phyloP scores from a whole-genome alignment of 2,329 filamentous ascomycete genomes.

The Penicillium sp. region DNA sequence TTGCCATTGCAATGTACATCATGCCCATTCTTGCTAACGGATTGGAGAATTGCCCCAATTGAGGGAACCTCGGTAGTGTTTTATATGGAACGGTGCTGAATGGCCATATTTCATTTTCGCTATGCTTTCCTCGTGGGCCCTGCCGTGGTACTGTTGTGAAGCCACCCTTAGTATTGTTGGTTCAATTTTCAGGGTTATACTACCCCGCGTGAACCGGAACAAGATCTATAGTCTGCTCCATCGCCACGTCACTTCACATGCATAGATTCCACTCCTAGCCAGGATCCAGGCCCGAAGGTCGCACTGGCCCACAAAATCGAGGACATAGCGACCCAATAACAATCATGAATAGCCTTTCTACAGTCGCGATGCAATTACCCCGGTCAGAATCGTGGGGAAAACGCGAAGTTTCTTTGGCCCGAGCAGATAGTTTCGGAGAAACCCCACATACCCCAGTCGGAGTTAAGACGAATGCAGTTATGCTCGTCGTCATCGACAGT shows the following conservation, averaged over 20 bases:
- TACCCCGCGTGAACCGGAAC: not conserved
- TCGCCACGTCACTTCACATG: not conserved
- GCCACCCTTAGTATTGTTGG: too few relatives aligned
- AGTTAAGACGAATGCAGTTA: not conserved
- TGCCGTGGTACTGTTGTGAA: not conserved
- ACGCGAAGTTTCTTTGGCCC: conserved; percentile 4
- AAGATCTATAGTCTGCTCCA: not conserved
- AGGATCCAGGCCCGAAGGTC: not conserved
- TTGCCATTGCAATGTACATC: not conserved
- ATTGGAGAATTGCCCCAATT: not conserved
- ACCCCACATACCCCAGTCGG: not conserved
- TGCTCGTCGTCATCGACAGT: not conserved
- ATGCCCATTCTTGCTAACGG: not conserved
- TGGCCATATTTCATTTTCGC: not conserved
- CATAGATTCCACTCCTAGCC: not conserved
- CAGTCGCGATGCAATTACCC: not conserved
- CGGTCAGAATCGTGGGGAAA: not conserved
- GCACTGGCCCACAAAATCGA: too few relatives aligned
- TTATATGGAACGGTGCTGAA: not conserved
- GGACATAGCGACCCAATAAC: not conserved
- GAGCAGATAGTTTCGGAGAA: not conserved
- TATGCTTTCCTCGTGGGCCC: not conserved
- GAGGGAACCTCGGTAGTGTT: not conserved
- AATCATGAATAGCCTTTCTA: not conserved
- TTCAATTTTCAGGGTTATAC: not conserved